Percentiles rank a stretch among this genome's conserved stretches.
phyloP scores from a whole-genome alignment of 495 filamentous ascomycete genomes.

The Aspergillus campestris region DNA sequence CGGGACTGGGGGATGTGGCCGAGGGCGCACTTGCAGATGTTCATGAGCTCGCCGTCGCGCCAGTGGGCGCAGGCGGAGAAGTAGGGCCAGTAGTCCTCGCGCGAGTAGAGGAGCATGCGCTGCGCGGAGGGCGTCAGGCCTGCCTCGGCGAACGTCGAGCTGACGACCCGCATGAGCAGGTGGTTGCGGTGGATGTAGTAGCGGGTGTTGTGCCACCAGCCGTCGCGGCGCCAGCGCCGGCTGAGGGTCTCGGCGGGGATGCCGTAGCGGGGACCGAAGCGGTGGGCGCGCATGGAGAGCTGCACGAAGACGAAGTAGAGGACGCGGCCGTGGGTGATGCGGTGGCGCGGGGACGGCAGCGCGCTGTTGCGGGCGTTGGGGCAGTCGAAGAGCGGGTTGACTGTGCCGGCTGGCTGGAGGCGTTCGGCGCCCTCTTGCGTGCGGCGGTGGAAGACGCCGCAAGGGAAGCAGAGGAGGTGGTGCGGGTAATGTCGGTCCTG shows the following conservation, averaged over 20 bases:
- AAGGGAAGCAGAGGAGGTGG: conserved; percentile 52
- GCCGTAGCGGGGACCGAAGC: conserved; percentile 36
- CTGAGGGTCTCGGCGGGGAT: conserved; percentile 30
- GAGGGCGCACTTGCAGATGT: conserved; percentile 50
- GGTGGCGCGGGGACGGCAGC: conserved; percentile 35
- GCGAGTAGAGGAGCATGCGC: conserved; percentile 46
- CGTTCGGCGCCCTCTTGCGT: conserved; percentile 40
- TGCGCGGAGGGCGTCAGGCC: conserved; percentile 34
- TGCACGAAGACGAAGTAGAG: conserved; percentile 49
- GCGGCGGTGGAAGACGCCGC: conserved; percentile 42
- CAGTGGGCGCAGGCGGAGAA: conserved; percentile 53
- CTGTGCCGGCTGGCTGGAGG: conserved; percentile 35
- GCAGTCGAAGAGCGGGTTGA: conserved; percentile 47
- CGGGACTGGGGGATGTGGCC: conserved; percentile 42
- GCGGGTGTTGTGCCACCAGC: conserved; percentile 42
- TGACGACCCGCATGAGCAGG: conserved; percentile 45
- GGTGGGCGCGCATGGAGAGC: conserved; percentile 35
- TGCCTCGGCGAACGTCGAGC: conserved; percentile 34
- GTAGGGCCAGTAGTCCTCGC: conserved; percentile 51
- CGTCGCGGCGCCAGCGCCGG: conserved; percentile 41
- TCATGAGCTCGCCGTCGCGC: conserved; percentile 50
- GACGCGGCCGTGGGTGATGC: conserved; percentile 43
- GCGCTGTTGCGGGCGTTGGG: conserved; percentile 33
- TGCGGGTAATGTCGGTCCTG: conserved; percentile 39
- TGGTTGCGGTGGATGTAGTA: conserved; percentile 43